Evolutionary conservation across 2,329 filamentous ascomycete species (phyloP), one percentile per base, ranked within the genome.

Genomic region (Nothopassalora personata): DNA sequence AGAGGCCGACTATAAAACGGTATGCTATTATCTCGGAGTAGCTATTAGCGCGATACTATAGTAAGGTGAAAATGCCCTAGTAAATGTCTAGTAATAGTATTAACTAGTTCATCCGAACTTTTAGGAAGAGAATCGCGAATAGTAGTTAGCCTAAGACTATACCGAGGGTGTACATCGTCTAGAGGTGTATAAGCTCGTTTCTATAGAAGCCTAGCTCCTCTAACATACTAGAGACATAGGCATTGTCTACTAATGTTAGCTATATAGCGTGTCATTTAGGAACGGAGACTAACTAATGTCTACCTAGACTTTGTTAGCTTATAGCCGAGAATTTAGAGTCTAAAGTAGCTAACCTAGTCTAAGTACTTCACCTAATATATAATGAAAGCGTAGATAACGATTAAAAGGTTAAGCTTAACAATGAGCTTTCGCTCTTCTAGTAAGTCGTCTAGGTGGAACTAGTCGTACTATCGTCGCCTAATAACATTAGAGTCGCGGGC

Each of bases 321-420:
- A 11, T 4, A 9, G 31, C 31, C 11, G 23, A 23, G 23, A 23
- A 23, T 23, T 2, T 3, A 23, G 23, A 23, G 23, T 23, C 23
- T 23, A 3, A 23, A 23, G 23, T 23, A 23, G 3, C 31, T 34
- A 2, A 34, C 31, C 31, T 34, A 80, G 61, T 83, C 81, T 8
- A 84, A 76, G 59, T 83, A 81, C 66, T 83, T 83, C 53, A 80
- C 76, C 78, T 81, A 84, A 61, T 83, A 83, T 0, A 78, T 75
- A 2, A 84, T 68, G 48, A 83, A 79, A 0, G 80, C 81, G 64
- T 83, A 84, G 0, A 81, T 81, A 0, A 85, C 77, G 36, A 85
- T 80, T 1, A 84, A 69, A 0, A 81, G 68, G 60, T 85, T 82
- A 11, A 85, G 75, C 65, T 85, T 85, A 27, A 78, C 54, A 36